A percentile compares a stretch with the other conserved stretches of the same genome.
Evolutionary conservation across 2,329 filamentous ascomycete species (phyloP).

Genomic region (Juglanconis juglandina): DNA sequence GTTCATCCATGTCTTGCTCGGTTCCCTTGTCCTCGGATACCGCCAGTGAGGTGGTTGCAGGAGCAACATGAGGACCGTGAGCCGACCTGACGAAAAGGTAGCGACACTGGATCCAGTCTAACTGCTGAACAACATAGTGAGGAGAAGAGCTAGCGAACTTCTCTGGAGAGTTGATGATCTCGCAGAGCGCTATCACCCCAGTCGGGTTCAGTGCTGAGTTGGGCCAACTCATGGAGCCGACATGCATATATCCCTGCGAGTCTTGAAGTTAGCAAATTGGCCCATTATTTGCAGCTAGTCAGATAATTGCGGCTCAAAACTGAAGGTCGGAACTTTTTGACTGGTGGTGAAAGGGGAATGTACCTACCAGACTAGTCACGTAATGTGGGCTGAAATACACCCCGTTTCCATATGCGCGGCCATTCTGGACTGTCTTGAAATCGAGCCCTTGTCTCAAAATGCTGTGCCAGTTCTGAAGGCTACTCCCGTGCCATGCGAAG

Average conservation of each 20-base stretch:
- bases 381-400: slow-evolving; percentile 72
- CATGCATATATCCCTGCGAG: slow-evolving; percentile 7
- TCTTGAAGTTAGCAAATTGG: no score
- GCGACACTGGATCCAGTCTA: slow-evolving; percentile 86
- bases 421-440: slow-evolving; percentile 60
- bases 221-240: slow-evolving; percentile 50
- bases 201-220: slow-evolving; percentile 60
- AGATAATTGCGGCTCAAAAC: no score
- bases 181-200: slow-evolving; percentile 70
- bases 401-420: slow-evolving; percentile 72
- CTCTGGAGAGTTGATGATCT: slow-evolving; percentile 72
- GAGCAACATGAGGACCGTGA: no score
- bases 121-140: slow-evolving; percentile 68
- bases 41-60: slow-evolving; percentile 3
- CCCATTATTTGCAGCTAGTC: no score
- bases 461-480: slow-evolving; percentile 51
- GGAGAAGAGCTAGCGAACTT: slow-evolving; percentile 55
- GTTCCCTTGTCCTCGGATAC: no score
- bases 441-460: slow-evolving; percentile 82
- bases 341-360: background rate
- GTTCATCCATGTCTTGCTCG: background rate
- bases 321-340: background rate
- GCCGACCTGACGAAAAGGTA: slow-evolving; percentile 63
- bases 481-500: slow-evolving; percentile 52
- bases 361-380: slow-evolving; percentile 43